Conservation (phyloP, 257 asterid species). For the Rehmannia glutinosa region DNA sequence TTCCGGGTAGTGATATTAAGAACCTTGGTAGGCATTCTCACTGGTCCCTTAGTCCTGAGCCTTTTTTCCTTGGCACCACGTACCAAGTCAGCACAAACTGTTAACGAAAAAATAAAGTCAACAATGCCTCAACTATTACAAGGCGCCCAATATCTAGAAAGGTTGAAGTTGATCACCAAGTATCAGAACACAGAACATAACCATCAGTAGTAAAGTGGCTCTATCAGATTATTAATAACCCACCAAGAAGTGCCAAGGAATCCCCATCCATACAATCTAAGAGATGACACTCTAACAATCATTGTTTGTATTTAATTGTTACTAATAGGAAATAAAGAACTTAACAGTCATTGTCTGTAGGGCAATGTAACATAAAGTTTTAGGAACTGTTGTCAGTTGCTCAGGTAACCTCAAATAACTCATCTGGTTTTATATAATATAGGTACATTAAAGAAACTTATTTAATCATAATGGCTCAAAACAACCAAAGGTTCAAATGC, state of each 20-base stretch:
- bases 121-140: neutral
- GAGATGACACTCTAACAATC: neutral
- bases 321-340: neutral
- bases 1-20: conserved; percentile 72
- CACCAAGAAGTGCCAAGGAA: too few relatives aligned
- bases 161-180: neutral
- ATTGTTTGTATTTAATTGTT: neutral
- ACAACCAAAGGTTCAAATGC: too few relatives aligned
- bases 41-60: conserved; percentile 81
- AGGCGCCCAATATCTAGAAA: neutral
- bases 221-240: neutral
- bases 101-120: neutral
- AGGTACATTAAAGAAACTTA: too few relatives aligned
- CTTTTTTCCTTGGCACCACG: conserved; percentile 84
- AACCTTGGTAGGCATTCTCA: conserved; percentile 81
- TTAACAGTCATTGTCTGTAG: too few relatives aligned
- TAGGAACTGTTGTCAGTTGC: too few relatives aligned
- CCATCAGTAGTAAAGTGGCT: neutral
- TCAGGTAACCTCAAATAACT: too few relatives aligned
- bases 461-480: neutral
- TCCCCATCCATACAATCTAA: neutral
- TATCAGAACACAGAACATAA: neutral
- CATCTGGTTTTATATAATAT: neutral
- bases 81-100: conserved; percentile 74
- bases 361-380: too few relatives aligned